Percentiles rank a stretch among this genome's conserved stretches.
Conservation (phyloP, 768 basidiomycete genomes). For the Auricularia heimuer region DNA sequence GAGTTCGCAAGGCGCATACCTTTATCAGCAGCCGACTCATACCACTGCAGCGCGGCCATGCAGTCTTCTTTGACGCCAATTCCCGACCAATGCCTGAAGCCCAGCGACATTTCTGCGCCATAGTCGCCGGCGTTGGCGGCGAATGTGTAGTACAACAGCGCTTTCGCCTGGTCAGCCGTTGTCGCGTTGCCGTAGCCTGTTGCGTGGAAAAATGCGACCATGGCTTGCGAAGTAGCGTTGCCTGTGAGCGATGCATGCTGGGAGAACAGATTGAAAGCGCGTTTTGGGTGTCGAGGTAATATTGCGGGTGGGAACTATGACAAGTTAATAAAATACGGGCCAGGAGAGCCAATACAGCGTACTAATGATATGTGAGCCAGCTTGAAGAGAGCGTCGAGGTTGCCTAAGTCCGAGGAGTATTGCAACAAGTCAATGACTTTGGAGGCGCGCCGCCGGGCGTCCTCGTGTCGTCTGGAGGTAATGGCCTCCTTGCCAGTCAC, state of each 20-base stretch:
- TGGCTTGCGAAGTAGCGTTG: slow-evolving; percentile 78
- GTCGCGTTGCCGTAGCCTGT: slow-evolving; percentile 50
- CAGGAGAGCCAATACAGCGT: slow-evolving; percentile 17
- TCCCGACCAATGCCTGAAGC: slow-evolving; percentile 91
- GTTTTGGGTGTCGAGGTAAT: slow-evolving; percentile 48
- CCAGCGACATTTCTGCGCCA: slow-evolving; percentile 86
- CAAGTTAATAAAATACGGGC: slow-evolving; percentile 10
- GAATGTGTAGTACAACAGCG: slow-evolving; percentile 89
- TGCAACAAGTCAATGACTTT: slow-evolving; percentile 75
- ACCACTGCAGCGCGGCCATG: slow-evolving; percentile 75
- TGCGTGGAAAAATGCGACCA: slow-evolving; percentile 80
- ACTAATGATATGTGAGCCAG: slow-evolving; percentile 62
- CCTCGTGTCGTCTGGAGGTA: slow-evolving; percentile 30
- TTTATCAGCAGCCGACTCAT: slow-evolving; percentile 80
- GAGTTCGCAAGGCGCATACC: slow-evolving; percentile 30
- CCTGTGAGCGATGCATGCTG: slow-evolving; percentile 61
- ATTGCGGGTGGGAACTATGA: slow-evolving; percentile 20
- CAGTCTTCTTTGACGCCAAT: slow-evolving; percentile 88
- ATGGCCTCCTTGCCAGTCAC: slow-evolving; percentile 32
- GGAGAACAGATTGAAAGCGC: slow-evolving; percentile 54
- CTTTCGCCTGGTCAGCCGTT: slow-evolving; percentile 63
- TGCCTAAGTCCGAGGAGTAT: slow-evolving; percentile 72
- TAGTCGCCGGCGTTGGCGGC: slow-evolving; percentile 81
- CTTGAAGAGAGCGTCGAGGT: slow-evolving; percentile 60
- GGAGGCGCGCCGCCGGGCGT: slow-evolving; percentile 58